Conservation (phyloP, 805 yeast species). For the Candida silvicultrix region DNA sequence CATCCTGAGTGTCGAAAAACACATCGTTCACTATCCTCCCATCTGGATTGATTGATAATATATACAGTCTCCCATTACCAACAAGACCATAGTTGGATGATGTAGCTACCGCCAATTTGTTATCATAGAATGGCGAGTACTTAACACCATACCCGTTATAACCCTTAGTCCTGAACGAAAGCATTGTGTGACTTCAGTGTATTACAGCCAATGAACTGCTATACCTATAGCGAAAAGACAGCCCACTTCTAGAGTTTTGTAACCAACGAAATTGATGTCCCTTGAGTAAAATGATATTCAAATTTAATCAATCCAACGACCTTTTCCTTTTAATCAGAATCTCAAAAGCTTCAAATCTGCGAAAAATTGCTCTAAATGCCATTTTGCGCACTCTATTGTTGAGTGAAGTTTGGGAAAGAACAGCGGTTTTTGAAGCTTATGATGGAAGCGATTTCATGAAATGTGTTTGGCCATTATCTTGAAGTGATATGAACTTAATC, state of each 20-base stretch:
- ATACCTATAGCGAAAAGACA: no score
- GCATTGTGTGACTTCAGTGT: constrained; percentile 37
- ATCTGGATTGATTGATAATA: constrained; percentile 58
- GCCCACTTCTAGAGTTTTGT: no score
- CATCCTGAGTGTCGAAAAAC: constrained; percentile 87
- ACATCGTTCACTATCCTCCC: constrained; percentile 55
- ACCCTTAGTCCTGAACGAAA: constrained; percentile 67
- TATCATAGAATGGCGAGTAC: constrained; percentile 90
- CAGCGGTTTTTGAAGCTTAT: not conserved
- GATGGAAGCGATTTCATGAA: no score
- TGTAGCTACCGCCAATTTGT: constrained; percentile 82
- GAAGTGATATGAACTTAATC: no score
- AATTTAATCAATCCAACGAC: not conserved
- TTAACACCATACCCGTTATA: constrained; percentile 83
- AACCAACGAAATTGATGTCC: no score
- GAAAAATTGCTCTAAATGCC: not conserved
- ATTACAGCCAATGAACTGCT: not conserved
- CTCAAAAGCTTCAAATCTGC: not conserved
- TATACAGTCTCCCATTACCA: constrained; percentile 81
- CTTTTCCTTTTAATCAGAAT: not conserved
- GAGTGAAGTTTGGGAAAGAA: not conserved
- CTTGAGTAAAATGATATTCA: no score
- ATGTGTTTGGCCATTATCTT: no score
- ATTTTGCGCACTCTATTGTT: not conserved
- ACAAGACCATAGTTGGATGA: constrained; percentile 92